Evolutionary conservation across 2,329 filamentous ascomycete genomes (phyloP).

Genomic region (Neonectria coccinea): DNA sequence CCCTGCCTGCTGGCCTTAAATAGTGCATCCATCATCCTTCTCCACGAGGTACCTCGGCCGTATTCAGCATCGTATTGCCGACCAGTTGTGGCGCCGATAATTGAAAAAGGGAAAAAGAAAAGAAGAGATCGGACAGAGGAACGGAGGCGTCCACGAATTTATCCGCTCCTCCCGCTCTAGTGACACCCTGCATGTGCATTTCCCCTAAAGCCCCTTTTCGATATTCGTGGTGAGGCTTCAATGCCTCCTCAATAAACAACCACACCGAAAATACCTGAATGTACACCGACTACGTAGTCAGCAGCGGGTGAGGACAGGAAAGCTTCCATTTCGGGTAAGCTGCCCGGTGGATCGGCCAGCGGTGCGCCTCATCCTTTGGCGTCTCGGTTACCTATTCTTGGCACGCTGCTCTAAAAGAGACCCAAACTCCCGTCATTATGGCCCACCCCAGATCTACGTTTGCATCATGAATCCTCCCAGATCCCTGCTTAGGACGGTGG

Average conservation of each 20-base stretch:
- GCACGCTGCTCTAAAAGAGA: conserved; percentile 15
- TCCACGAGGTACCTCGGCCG: conserved; percentile 3
- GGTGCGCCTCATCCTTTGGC: conserved; percentile 11
- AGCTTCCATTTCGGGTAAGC: conserved; percentile 13
- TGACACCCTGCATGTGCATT: conserved; percentile 1
- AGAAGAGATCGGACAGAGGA: not conserved
- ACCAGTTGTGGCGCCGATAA: conserved; percentile 15
- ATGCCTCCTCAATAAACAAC: not conserved
- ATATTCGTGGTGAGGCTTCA: conserved; percentile 3
- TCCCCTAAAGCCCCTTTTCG: conserved; percentile 15
- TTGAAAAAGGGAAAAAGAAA: conserved; percentile 12
- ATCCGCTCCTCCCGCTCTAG: conserved; percentile 18
- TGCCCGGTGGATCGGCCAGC: conserved; percentile 10
- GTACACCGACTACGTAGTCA: not conserved
- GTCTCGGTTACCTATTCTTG: conserved; percentile 23
- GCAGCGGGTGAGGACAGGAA: not conserved
- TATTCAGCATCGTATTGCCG: conserved; percentile 16
- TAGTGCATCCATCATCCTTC: not conserved
- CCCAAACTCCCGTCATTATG: conserved; percentile 21
- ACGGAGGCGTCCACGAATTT: conserved; percentile 1
- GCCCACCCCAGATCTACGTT: conserved; percentile 29
- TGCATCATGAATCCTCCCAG: conserved; percentile 23
- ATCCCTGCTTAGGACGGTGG: conserved; percentile 18
- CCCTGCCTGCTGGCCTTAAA: not conserved
- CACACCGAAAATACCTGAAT: not conserved